Base-by-base conservation (phyloP, 306 rosid genomes). In the Prosopis cineraria region DNA sequence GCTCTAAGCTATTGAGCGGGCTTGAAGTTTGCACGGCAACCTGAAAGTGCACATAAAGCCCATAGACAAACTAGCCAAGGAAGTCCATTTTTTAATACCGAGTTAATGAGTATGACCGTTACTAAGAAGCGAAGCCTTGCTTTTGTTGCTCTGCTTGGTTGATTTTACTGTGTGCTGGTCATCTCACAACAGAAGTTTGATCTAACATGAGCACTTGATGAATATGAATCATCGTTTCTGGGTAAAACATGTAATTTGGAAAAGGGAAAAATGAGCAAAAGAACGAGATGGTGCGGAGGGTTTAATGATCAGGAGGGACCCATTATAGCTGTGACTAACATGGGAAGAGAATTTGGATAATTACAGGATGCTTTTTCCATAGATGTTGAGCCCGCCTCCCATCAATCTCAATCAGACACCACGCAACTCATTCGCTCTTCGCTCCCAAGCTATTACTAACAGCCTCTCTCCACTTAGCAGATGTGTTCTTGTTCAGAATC, bases 321-420 rank as follows among this genome's bases (percentile, higher is more conserved):
- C 84, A 68, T 40, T 70, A 62, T 60, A 22, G 79, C 16, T 22
- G 64, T 44, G 65, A 63, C 14, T 24, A 55, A 24, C 62, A 20
- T 3, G 58, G 56, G 29, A 20, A 20, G 59, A 6, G 4, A 20
- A 30, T 37, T 37, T 58, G 29, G 30, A n/a, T 27, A 25, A 68
- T 70, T 76, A 34, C 50, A 16, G 29, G 5, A 22, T 58, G n/a
- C 73, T 16, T 41, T 52, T 25, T 47, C 12, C 10, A 30, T 43
- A 44, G 52, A 62, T 64, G 58, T 29, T 24, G 43, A 60, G 45
- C 74, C 76, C 83, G 44, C 48, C 74, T 40, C 52, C 83, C 80
- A 73, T 82, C 45, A n/a, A 3, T 44, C 25, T 56, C 78, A 74
- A 74, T 72, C 37, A 43, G 30, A 20, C 53, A 43, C 53, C 37